Percentiles rank a stretch among this genome's conserved stretches.
phyloP scores from a whole-genome alignment of 1,284 basidiomycete species.

The Kalmanozyma brasiliensis region DNA sequence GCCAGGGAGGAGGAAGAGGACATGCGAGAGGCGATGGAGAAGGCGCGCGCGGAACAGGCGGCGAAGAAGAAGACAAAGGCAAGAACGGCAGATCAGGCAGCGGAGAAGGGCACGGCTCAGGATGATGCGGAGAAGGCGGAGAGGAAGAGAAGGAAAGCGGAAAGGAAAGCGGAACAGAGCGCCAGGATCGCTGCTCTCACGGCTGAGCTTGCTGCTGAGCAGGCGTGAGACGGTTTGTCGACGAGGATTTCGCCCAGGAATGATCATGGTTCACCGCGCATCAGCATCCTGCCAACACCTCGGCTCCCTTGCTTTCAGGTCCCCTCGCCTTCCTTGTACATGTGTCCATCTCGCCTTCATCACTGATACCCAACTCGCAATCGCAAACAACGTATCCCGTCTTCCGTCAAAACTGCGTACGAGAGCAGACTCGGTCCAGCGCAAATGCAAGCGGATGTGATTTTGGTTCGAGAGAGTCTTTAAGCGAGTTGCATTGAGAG shows the following conservation, averaged over 20 bases:
- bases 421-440: too few relatives aligned
- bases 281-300: too few relatives aligned
- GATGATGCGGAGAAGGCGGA: neutral
- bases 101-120: conserved; percentile 1
- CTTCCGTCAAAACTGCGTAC: too few relatives aligned
- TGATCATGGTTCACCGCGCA: too few relatives aligned
- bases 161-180: conserved; percentile 21
- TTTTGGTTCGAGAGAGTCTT: conserved; percentile 8
- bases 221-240: neutral
- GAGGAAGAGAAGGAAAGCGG: conserved; percentile 24
- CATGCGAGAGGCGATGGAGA: conserved; percentile 49
- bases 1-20: conserved; percentile 23
- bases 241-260: too few relatives aligned
- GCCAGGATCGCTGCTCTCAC: conserved; percentile 22
- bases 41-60: conserved; percentile 11
- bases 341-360: neutral
- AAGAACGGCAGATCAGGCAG: conserved; percentile 9
- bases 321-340: neutral
- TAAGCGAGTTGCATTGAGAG: conserved; percentile 8
- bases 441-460: neutral
- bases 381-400: too few relatives aligned
- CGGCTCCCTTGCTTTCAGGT: too few relatives aligned
- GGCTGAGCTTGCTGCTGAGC: conserved; percentile 32
- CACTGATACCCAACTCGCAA: conserved; percentile 4
- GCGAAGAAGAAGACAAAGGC: conserved; percentile 21